phyloP scores from a whole-genome alignment of 2,329 filamentous ascomycete genomes.

The Penicillium sp. region DNA sequence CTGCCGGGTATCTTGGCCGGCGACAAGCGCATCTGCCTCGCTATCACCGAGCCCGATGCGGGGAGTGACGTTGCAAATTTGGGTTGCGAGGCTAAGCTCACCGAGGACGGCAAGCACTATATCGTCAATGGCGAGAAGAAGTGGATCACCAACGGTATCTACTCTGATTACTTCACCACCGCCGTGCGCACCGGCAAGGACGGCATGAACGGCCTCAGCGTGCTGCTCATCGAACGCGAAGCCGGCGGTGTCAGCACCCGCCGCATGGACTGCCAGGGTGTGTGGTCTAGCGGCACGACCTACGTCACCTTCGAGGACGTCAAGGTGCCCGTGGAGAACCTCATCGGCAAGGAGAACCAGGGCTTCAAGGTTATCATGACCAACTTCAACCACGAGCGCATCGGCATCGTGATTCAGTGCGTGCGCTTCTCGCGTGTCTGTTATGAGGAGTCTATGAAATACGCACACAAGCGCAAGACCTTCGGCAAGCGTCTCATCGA shows the following conservation, averaged over 20 bases:
- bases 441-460: constrained; percentile 95
- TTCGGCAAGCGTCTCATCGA: constrained; percentile 97
- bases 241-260: constrained; percentile 84
- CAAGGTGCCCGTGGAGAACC: constrained; percentile 98
- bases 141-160: constrained; percentile 98
- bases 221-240: constrained; percentile 87
- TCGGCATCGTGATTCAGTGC: constrained; percentile 98
- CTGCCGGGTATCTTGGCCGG: constrained; percentile 83
- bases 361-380: constrained; percentile 98
- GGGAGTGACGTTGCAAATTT: constrained; percentile 94
- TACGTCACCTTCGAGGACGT: constrained; percentile 99
- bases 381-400: constrained; percentile 99
- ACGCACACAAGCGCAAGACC: constrained; percentile 93
- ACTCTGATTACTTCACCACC: constrained; percentile 96
- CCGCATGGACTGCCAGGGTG: constrained; percentile 97
- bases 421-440: constrained; percentile 93
- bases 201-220: constrained; percentile 89
- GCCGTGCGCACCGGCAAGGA: constrained; percentile 84
- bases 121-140: constrained; percentile 99
- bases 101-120: constrained; percentile 95
- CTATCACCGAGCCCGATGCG: constrained; percentile 95
- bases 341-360: constrained; percentile 96
- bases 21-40: constrained; percentile 95
- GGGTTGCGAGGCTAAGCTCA: constrained; percentile 92
- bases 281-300: constrained; percentile 91